Percentiles rank a stretch among this genome's conserved stretches.
Evolutionary conservation across 345 rosid genomes (phyloP).

Genomic region (Euclidium syriacum): DNA sequence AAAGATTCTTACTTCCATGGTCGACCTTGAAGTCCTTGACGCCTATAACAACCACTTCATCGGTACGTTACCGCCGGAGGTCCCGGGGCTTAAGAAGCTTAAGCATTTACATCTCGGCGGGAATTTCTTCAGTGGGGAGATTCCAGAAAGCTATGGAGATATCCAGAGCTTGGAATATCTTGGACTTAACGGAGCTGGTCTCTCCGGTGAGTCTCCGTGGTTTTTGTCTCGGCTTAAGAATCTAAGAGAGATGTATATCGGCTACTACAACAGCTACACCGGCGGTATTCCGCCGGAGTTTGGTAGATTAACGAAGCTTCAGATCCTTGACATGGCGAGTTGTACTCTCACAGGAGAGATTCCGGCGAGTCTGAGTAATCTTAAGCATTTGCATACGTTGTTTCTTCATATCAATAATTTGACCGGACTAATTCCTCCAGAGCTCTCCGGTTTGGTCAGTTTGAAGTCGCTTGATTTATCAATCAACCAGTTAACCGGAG

Average conservation of each 20-base stretch:
- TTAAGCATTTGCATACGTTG: conserved; percentile 50
- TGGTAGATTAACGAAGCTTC: conserved; percentile 53
- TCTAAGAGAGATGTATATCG: conserved; percentile 46
- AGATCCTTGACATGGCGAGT: conserved; percentile 56
- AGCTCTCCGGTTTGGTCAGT: conserved; percentile 56
- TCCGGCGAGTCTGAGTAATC: conserved; percentile 53
- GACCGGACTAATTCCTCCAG: conserved; percentile 64
- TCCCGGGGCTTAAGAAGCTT: conserved; percentile 45
- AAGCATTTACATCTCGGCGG: conserved; percentile 63
- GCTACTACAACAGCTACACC: conserved; percentile 51
- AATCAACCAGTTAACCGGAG: conserved; percentile 56
- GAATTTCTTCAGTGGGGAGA: conserved; percentile 64
- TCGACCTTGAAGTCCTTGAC: conserved; percentile 56
- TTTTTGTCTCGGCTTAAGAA: conserved; percentile 58
- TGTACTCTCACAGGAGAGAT: conserved; percentile 71
- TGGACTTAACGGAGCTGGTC: conserved; percentile 53
- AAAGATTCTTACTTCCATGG: conserved; percentile 41
- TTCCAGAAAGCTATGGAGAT: conserved; percentile 68
- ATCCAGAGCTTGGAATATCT: conserved; percentile 60
- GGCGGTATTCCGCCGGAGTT: conserved; percentile 77
- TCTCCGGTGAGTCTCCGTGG: conserved; percentile 50
- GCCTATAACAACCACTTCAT: conserved; percentile 63
- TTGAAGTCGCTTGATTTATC: conserved; percentile 78
- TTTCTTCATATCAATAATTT: conserved; percentile 73
- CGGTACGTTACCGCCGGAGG: conserved; percentile 50